Conservation (phyloP, 768 basidiomycete species). For the Suillus brevipes region DNA sequence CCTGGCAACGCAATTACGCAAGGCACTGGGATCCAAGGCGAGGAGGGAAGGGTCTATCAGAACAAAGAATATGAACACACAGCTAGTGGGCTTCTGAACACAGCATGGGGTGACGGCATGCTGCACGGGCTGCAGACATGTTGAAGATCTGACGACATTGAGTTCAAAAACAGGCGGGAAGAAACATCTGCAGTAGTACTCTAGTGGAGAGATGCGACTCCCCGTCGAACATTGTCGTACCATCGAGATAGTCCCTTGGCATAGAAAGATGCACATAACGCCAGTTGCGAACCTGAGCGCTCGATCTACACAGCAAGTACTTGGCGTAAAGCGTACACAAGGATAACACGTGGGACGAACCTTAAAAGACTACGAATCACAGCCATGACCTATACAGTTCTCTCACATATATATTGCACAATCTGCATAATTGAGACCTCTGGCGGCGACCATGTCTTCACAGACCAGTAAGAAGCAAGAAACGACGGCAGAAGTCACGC, state of each 20-base stretch:
- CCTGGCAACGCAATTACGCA: not conserved
- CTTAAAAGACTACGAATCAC: not conserved
- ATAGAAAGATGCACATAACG: not conserved
- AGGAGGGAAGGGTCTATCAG: not conserved
- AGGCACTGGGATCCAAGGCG: not conserved
- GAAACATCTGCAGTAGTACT: too few species aligned
- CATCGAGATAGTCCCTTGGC: too few species aligned
- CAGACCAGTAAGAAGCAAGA: too few species aligned
- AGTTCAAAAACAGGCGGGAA: too few species aligned
- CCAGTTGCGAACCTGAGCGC: not conserved
- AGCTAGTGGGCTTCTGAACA: not conserved
- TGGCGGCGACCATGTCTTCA: too few species aligned
- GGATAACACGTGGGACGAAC: not conserved
- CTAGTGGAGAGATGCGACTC: too few species aligned
- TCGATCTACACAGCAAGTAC: not conserved
- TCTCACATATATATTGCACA: too few species aligned
- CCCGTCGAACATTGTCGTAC: too few species aligned
- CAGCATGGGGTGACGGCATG: not conserved
- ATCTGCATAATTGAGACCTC: too few species aligned
- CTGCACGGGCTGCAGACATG: too few species aligned
- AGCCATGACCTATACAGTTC: too few species aligned
- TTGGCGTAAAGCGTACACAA: not conserved
- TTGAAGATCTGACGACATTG: not conserved
- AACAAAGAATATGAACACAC: not conserved
- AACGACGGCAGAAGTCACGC: too few species aligned